Evolutionary conservation across 2,329 filamentous ascomycete genomes (phyloP).

Genomic region (Leptographium radiaticola): DNA sequence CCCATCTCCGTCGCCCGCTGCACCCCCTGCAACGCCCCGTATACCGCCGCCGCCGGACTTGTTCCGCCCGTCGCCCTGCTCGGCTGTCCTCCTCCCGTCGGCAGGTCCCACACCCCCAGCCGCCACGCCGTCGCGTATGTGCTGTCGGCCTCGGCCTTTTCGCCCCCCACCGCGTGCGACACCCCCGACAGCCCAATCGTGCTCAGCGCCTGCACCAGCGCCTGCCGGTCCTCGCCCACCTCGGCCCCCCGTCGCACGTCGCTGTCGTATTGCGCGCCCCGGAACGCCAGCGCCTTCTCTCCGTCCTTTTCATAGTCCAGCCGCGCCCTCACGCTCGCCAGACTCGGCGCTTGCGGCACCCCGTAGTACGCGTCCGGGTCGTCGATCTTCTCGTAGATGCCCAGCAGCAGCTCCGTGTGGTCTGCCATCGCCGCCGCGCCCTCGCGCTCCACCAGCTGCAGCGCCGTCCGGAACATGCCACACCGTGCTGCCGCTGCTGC

Average conservation of each 20-base stretch:
- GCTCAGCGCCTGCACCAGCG: constrained; percentile 64
- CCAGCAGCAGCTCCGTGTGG: constrained; percentile 42
- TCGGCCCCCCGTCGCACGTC: constrained; percentile 51
- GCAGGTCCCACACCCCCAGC: constrained; percentile 85
- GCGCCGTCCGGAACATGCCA: constrained; percentile 74
- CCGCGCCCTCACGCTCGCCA: constrained; percentile 65
- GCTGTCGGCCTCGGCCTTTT: constrained; percentile 43
- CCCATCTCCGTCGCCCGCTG: constrained; percentile 48
- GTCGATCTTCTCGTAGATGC: constrained; percentile 83
- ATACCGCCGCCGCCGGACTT: constrained; percentile 52
- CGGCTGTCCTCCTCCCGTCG: constrained; percentile 49
- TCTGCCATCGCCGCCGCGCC: constrained; percentile 15
- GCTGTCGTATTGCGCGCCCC: constrained; percentile 82
- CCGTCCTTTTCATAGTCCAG: constrained; percentile 86
- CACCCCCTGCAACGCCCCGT: constrained; percentile 69
- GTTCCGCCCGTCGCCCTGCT: constrained; percentile 24
- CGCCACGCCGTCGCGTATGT: constrained; percentile 70
- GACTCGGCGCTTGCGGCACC: constrained; percentile 61
- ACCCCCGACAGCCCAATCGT: constrained; percentile 74
- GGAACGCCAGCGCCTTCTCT: constrained; percentile 75
- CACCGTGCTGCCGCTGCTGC: constrained; percentile 63
- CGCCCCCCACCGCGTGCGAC: constrained; percentile 60
- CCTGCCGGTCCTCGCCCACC: constrained; percentile 47
- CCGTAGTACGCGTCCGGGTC: constrained; percentile 97
- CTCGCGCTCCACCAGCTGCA: constrained; percentile 69